phyloP scores from a whole-genome alignment of 1,139 yeast genomes.

The Protomyces inundatus region DNA sequence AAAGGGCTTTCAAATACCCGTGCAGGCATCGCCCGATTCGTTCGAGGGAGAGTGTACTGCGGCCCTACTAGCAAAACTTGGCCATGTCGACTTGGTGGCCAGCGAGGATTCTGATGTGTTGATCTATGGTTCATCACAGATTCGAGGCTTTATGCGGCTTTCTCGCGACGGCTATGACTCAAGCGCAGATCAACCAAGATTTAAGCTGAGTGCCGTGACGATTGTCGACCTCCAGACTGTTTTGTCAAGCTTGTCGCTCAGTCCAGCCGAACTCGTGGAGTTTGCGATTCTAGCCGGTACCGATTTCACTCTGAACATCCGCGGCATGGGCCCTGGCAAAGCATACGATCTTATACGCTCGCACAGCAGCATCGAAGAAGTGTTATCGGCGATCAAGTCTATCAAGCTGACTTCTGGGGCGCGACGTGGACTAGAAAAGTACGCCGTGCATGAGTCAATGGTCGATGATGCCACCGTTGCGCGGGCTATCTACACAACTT shows the following conservation, averaged over 20 bases:
- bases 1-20: conserved; percentile 2
- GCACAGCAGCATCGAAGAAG: not conserved
- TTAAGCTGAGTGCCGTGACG: not conserved
- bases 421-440: not conserved
- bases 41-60: conserved; percentile 25
- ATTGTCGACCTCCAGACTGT: not conserved
- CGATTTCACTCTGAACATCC: conserved; percentile 11
- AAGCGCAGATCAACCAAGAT: not conserved
- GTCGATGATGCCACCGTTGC: conserved; percentile 1
- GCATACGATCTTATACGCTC: not conserved
- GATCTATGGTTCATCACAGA: conserved; percentile 25
- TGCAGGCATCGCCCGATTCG: conserved; percentile 4
- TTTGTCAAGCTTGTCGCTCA: not conserved
- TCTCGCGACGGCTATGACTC: not conserved
- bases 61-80: conserved; percentile 5
- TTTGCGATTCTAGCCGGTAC: conserved; percentile 24
- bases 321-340: conserved; percentile 6
- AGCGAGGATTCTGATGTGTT: conserved; percentile 27
- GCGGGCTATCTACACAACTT: conserved; percentile 7
- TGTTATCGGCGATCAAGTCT: not conserved
- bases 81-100: conserved; percentile 18
- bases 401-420: not conserved
- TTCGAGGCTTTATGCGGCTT: conserved; percentile 26
- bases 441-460: not conserved
- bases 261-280: not conserved